phyloP scores from a whole-genome alignment of 2,329 filamentous ascomycete genomes.

The Penicillium sp. region DNA sequence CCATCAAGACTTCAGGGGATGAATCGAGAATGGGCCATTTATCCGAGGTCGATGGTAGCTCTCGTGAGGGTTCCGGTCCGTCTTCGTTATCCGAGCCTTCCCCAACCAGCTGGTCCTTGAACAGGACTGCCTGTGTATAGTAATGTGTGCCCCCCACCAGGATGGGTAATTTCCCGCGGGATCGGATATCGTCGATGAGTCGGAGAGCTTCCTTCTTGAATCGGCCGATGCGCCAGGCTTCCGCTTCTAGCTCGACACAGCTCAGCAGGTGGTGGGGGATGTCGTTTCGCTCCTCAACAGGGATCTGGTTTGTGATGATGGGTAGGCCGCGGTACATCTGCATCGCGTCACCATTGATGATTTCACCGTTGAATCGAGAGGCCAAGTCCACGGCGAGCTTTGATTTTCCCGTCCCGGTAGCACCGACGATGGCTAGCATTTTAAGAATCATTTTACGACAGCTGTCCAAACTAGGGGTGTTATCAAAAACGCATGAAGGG shows the following conservation, averaged over 20 bases:
- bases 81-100: constrained; percentile 27
- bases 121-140: constrained; percentile 84
- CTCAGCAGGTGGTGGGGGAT: constrained; percentile 86
- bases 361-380: constrained; percentile 75
- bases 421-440: no score
- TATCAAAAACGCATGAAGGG: no score
- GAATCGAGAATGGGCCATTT: constrained; percentile 68
- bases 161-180: constrained; percentile 75
- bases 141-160: constrained; percentile 94
- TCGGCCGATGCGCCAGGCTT: constrained; percentile 75
- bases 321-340: constrained; percentile 90
- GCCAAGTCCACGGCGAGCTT: constrained; percentile 84
- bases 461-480: no score
- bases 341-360: constrained; percentile 98
- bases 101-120: constrained; percentile 63
- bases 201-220: constrained; percentile 67
- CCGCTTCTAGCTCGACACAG: constrained; percentile 67
- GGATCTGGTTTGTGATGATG: constrained; percentile 93
- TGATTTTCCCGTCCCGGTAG: no score
- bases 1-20: constrained; percentile 65
- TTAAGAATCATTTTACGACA: no score
- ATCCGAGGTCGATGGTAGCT: constrained; percentile 25
- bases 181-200: constrained; percentile 71
- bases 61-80: constrained; percentile 21
- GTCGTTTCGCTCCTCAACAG: constrained; percentile 66